These are phyloP conservation scores for Cardiosporidium cionae DNA, from an alignment of 169 alveolate genomes.

Conservation along the genomic window DNA sequence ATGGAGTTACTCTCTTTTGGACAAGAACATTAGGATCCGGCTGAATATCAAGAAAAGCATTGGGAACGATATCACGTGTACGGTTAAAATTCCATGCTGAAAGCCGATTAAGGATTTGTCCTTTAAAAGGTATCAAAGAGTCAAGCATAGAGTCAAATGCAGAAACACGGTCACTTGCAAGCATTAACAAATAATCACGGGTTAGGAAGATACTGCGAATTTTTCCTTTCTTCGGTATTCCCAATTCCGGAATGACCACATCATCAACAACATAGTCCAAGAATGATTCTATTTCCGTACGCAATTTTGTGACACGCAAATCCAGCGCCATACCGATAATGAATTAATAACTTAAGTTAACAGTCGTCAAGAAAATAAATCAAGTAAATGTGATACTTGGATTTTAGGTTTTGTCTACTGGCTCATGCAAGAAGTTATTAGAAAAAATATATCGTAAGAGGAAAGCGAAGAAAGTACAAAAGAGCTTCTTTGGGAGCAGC, in stretches of 20 bases:
- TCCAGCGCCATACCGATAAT: too few species aligned
- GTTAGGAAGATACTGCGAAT: slow-evolving; percentile 38
- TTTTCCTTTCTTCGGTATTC: slow-evolving; percentile 37
- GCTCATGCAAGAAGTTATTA: too few species aligned
- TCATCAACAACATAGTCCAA: not conserved
- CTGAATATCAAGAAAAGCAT: slow-evolving; percentile 12
- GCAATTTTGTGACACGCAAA: too few species aligned
- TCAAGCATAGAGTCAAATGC: not conserved
- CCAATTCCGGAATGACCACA: slow-evolving; percentile 25
- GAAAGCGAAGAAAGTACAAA: too few species aligned
- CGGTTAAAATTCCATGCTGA: not conserved
- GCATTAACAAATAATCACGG: slow-evolving; percentile 27
- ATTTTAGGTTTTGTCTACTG: too few species aligned
- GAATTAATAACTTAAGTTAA: too few species aligned
- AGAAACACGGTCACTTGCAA: slow-evolving; percentile 31
- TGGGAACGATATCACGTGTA: slow-evolving; percentile 24
- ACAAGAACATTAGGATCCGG: slow-evolving; percentile 22
- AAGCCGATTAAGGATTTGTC: not conserved
- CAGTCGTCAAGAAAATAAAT: too few species aligned
- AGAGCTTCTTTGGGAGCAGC: too few species aligned
- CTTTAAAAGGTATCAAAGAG: slow-evolving; percentile 40
- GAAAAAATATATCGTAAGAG: too few species aligned
- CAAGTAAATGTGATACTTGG: too few species aligned
- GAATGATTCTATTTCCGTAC: too few species aligned
- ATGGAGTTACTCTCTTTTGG: slow-evolving; percentile 32